phyloP scores from a whole-genome alignment of 2,329 filamentous ascomycete genomes.

The Pestalotiopsis fici region DNA sequence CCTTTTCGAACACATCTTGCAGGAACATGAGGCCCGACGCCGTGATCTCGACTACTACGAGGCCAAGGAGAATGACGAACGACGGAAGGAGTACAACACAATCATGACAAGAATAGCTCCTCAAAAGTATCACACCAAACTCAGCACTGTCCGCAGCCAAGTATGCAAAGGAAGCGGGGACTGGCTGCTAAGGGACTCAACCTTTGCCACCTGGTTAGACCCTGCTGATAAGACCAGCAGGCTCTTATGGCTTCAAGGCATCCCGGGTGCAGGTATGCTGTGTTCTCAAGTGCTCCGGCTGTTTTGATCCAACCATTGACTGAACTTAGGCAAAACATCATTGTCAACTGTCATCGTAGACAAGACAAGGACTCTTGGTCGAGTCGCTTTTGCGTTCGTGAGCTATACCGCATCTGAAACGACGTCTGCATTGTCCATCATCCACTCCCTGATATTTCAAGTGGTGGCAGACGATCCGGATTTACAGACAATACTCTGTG shows the following conservation, averaged over 20 bases:
- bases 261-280: slow-evolving; percentile 22
- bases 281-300: too few species aligned
- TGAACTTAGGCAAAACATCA: slow-evolving; percentile 19
- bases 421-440: slow-evolving; percentile 14
- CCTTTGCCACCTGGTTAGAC: slow-evolving; percentile 16
- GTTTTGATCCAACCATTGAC: too few species aligned
- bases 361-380: slow-evolving; percentile 7
- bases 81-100: slow-evolving; percentile 10
- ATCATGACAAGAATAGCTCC: slow-evolving; percentile 15
- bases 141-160: slow-evolving; percentile 11
- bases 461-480: slow-evolving; percentile 18
- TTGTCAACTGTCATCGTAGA: slow-evolving; percentile 12
- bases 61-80: not conserved
- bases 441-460: slow-evolving; percentile 21
- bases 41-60: slow-evolving; percentile 12
- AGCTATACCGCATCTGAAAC: slow-evolving; percentile 12
- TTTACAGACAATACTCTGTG: slow-evolving; percentile 19
- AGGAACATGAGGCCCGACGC: slow-evolving; percentile 16
- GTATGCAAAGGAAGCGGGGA: slow-evolving; percentile 9
- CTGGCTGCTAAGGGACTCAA: slow-evolving; percentile 11
- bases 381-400: slow-evolving; percentile 18
- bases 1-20: slow-evolving; percentile 16
- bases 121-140: slow-evolving; percentile 10
- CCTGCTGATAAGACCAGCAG: not conserved
- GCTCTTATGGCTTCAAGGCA: slow-evolving; percentile 23